Percentiles rank a stretch among this genome's conserved stretches.
phyloP scores from a whole-genome alignment of 225 moss, liverwort and hornwort species.

The Pleurozium schreberi region DNA sequence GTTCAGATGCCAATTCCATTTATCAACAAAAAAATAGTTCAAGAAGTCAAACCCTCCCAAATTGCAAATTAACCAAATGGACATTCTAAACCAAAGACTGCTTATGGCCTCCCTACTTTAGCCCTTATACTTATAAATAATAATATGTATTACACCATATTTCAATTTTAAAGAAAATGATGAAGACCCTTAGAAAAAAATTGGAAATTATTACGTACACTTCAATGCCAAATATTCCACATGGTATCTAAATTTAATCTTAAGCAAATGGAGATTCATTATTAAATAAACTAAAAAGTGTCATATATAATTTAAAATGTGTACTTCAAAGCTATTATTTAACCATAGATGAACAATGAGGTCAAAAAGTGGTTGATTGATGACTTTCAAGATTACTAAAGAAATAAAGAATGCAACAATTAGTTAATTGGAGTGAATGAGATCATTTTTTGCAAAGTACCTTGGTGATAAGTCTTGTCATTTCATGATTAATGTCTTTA shows the following conservation, averaged over 20 bases:
- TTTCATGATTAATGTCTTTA: neutral
- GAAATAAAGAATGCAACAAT: too few species aligned
- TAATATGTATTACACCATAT: fast-evolving
- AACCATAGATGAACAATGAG: too few species aligned
- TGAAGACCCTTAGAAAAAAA: neutral
- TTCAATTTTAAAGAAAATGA: neutral
- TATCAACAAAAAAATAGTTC: neutral
- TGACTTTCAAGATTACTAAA: neutral
- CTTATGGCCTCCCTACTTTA: neutral
- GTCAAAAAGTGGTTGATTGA: fast-evolving
- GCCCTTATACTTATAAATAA: neutral
- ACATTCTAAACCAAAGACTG: too few species aligned
- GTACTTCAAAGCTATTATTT: neutral
- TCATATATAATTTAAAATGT: neutral
- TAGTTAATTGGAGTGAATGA: fast-evolving
- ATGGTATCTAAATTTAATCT: neutral
- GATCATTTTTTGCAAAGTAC: neutral
- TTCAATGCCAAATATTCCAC: neutral
- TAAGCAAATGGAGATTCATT: neutral
- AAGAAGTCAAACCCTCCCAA: neutral
- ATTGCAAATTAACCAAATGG: neutral
- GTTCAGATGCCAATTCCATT: neutral
- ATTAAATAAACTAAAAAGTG: neutral
- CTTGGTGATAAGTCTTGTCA: too few species aligned
- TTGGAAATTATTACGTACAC: neutral